These are phyloP conservation scores for Petunia hybrid DNA, from an alignment of 305 asterid species.

Conservation along the genomic window DNA sequence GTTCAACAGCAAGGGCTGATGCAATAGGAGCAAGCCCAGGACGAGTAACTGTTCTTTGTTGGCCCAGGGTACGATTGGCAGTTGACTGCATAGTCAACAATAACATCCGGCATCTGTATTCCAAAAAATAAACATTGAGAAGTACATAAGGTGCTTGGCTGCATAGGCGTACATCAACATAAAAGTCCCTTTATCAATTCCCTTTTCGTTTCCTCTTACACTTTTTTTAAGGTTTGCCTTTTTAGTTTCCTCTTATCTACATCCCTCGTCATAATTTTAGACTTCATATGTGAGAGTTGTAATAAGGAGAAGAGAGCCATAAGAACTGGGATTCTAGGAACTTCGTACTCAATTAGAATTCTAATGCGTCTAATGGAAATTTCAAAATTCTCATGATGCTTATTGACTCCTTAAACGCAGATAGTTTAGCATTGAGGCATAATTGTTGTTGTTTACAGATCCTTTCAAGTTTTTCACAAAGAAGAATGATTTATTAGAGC, in stretches of 20 bases:
- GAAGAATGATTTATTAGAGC: too few species aligned
- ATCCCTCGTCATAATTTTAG: neutral
- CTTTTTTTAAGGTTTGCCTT: neutral
- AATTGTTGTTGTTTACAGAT: neutral
- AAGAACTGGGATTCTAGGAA: neutral
- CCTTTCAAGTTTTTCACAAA: too few species aligned
- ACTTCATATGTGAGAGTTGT: neutral
- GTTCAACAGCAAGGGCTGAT: constrained; percentile 90
- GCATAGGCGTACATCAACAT: neutral
- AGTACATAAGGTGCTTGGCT: neutral
- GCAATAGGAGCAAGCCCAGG: constrained; percentile 99
- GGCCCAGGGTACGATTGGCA: constrained; percentile 88
- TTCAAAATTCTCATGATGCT: neutral
- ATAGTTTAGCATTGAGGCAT: neutral
- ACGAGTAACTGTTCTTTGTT: constrained; percentile 97
- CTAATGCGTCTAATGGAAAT: neutral
- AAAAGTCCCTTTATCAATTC: neutral
- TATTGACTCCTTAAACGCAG: neutral
- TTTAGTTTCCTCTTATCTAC: neutral
- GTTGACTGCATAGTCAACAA: constrained; percentile 97
- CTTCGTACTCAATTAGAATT: too few species aligned
- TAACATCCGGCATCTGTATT: constrained; percentile 85
- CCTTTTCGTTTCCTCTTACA: neutral
- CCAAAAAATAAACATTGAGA: constrained; percentile 16
- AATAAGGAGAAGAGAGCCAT: neutral